Base-by-base conservation (phyloP, 148 eudicot species). In the Vaccinium macrocarpon region DNA sequence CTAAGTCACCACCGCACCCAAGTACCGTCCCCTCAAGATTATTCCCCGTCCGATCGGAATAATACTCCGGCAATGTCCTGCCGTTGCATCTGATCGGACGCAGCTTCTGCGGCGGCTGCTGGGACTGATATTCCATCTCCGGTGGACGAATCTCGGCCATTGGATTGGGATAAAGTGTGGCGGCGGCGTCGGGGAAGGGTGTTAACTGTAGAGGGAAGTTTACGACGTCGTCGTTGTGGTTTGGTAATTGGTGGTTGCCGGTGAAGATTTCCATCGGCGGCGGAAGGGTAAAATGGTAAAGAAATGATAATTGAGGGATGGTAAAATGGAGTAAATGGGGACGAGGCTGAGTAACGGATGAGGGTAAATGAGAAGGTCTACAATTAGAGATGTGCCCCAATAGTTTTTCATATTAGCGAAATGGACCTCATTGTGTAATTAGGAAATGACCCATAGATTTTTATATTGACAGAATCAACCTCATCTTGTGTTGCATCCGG, bases 81-180 rank as follows among this genome's bases (percentile, higher is more conserved):
- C 82, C 89, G 80, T 68, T 79, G 88, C 64, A 84, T 71, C 92
- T 81, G 80, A 91, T 86, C 12, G 93, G 91, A 0, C 91, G 93
- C 83, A 91, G 93, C 83, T 91, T 91, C 89, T 91, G 91, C 5
- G 86, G 92, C 27, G 87, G 87, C 1, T 25, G 81, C 19, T 56
- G 88, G 42, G 72, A n/a, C 21, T 25, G 73, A 52, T 25, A 79
- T 68, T 55, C 62, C 51, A 48, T 38, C 78, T n/a, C 83, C 83
- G 74, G 75, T 52, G 85, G 70, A 13, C 57, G 81, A 83, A 79
- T 86, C 49, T 75, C 84, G 5, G 72, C 57, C 73, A 46, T 27
- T 10, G 62, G 71, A 82, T 78, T 70, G 29, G 49, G 59, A 78
- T 53, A 82, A 6, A 32, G 84, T 14, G 73, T 21, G 79, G 56